Conservation (phyloP, 1,284 basidiomycete genomes). For the Sporisorium graminicola region DNA sequence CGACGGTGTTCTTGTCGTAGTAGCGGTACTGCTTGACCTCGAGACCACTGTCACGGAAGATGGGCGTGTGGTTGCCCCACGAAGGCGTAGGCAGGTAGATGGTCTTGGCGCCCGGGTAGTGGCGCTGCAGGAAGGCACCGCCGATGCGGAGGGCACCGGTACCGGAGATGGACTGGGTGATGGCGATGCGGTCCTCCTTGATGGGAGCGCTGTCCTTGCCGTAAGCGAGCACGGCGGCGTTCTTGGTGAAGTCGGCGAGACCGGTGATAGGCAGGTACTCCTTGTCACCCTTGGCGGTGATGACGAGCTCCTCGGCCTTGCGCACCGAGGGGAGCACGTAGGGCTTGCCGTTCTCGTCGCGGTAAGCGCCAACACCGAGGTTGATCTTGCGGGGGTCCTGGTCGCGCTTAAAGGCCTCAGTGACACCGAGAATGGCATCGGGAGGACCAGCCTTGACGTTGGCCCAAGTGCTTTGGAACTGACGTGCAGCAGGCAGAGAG, state of each 20-base stretch:
- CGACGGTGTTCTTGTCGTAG: slow-evolving; percentile 70
- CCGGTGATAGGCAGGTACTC: slow-evolving; percentile 98
- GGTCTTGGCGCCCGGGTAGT: slow-evolving; percentile 87
- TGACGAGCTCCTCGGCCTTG: slow-evolving; percentile 87
- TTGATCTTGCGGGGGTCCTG: slow-evolving; percentile 93
- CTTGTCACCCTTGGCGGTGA: slow-evolving; percentile 84
- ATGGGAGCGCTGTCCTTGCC: slow-evolving; percentile 80
- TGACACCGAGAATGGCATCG: slow-evolving; percentile 93
- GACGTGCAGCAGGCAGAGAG: slow-evolving; percentile 42
- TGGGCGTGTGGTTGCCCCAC: slow-evolving; percentile 94
- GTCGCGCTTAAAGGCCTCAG: slow-evolving; percentile 90
- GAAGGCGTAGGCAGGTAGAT: slow-evolving; percentile 95
- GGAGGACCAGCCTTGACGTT: slow-evolving; percentile 88
- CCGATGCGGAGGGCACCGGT: slow-evolving; percentile 98
- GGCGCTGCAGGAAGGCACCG: slow-evolving; percentile 86
- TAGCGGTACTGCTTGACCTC: slow-evolving; percentile 88
- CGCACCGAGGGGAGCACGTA: slow-evolving; percentile 91
- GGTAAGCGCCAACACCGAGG: slow-evolving; percentile 84
- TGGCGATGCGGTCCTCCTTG: slow-evolving; percentile 79
- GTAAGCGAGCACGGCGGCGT: slow-evolving; percentile 91
- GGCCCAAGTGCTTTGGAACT: slow-evolving; percentile 81
- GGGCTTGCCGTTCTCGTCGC: slow-evolving; percentile 94
- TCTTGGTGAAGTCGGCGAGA: slow-evolving; percentile 86
- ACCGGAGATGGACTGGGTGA: slow-evolving; percentile 96
- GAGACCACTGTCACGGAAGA: slow-evolving; percentile 84